These are phyloP conservation scores for Populus alba DNA, from an alignment of 345 rosid species.

Conservation along the genomic window DNA sequence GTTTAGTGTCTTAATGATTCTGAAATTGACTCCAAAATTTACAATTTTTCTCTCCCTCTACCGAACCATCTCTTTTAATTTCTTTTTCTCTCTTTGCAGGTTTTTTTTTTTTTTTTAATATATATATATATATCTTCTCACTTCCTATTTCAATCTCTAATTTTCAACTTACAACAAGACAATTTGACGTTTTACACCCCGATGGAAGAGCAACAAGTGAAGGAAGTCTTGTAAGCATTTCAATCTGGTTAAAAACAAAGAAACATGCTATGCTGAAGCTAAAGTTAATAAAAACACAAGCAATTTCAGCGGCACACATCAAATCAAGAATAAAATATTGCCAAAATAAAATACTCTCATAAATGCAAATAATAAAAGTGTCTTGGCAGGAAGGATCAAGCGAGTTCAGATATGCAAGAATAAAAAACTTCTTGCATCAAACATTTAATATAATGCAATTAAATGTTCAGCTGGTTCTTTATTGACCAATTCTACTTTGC, in stretches of 20 bases:
- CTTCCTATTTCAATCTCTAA: conserved; percentile 4
- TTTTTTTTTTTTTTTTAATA: not conserved
- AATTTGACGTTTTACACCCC: conserved; percentile 60
- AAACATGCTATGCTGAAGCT: not conserved
- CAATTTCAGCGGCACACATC: not conserved
- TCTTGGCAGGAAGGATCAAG: not conserved
- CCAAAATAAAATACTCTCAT: too few relatives aligned
- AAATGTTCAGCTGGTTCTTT: not conserved
- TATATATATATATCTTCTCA: not conserved
- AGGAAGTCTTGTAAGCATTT: conserved; percentile 65
- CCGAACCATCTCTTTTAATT: not conserved
- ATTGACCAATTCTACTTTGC: not conserved
- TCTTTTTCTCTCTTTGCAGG: not conserved
- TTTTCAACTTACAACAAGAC: conserved; percentile 55
- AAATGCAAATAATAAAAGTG: not conserved
- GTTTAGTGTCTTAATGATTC: not conserved
- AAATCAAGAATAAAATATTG: not conserved
- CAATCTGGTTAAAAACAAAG: conserved; percentile 23
- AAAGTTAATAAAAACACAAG: not conserved
- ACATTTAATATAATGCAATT: not conserved
- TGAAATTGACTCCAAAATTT: not conserved
- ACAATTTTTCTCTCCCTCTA: not conserved
- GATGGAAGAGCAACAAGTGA: conserved; percentile 69
- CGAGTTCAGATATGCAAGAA: not conserved
- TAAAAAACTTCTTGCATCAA: not conserved